A percentile compares a stretch with the other conserved stretches of the same genome.
Conservation (phyloP, 805 yeast species). For the Monosporozyma servazzii region DNA sequence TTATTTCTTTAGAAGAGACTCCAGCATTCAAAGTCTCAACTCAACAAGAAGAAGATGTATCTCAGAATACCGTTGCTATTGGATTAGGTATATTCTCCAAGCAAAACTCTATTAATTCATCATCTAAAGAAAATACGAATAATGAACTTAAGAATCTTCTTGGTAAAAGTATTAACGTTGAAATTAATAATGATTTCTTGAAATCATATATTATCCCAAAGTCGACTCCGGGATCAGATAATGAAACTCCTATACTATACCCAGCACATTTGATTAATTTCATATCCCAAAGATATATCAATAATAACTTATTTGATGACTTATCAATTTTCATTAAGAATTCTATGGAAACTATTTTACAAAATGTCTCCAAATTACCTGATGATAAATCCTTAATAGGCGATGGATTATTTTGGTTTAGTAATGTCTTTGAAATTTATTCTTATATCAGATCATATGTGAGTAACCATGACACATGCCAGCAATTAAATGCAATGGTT, state of each 20-base stretch:
- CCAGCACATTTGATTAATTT: slow-evolving; percentile 1
- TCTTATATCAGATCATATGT: background rate
- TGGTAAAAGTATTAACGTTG: slow-evolving; percentile 61
- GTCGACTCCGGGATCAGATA: slow-evolving; percentile 79
- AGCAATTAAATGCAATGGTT: background rate
- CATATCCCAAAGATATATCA: background rate
- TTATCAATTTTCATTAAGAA: slow-evolving; percentile 82
- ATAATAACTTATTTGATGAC: slow-evolving; percentile 20
- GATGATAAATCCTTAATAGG: slow-evolving; percentile 1
- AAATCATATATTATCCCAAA: slow-evolving; percentile 76
- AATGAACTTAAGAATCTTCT: slow-evolving; percentile 61
- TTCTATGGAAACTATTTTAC: slow-evolving; percentile 76
- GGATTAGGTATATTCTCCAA: slow-evolving; percentile 20
- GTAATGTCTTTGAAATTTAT: slow-evolving; percentile 1
- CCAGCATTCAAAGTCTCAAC: background rate
- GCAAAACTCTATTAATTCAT: slow-evolving; percentile 13
- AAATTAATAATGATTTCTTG: slow-evolving; percentile 74
- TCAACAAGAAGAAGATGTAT: background rate
- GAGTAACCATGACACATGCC: background rate
- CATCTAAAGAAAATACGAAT: slow-evolving; percentile 41
- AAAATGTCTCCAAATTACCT: slow-evolving; percentile 53
- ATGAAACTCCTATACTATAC: slow-evolving; percentile 23
- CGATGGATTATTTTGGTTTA: slow-evolving; percentile 5
- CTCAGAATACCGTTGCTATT: slow-evolving; percentile 9
- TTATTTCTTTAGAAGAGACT: background rate